These are phyloP conservation scores for Lupinus albus DNA, from an alignment of 306 rosid species.

Conservation along the genomic window DNA sequence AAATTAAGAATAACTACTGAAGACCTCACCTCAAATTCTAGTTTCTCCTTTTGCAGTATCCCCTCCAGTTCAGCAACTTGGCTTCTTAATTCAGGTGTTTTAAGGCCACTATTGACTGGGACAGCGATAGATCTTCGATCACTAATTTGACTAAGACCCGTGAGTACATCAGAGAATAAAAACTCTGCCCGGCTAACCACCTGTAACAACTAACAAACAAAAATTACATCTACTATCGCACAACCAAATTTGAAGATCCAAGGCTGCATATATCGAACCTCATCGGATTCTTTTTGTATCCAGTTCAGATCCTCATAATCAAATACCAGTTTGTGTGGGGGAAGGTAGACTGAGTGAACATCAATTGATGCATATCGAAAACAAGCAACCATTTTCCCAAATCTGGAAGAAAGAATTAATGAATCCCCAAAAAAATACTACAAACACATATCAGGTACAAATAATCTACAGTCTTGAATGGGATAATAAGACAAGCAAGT, in stretches of 20 bases:
- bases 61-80: slow-evolving; percentile 73
- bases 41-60: slow-evolving; percentile 77
- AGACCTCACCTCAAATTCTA: slow-evolving; percentile 78
- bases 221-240: slow-evolving; percentile 31
- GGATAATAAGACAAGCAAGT: slow-evolving; percentile 28
- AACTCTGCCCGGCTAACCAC: slow-evolving; percentile 71
- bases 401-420: slow-evolving; percentile 55
- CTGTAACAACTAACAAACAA: slow-evolving; percentile 57
- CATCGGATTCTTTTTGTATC: slow-evolving; percentile 74
- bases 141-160: slow-evolving; percentile 70
- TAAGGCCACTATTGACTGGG: slow-evolving; percentile 43
- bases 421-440: slow-evolving; percentile 26
- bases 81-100: slow-evolving; percentile 58
- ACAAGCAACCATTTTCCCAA: slow-evolving; percentile 96
- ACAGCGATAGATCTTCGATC: slow-evolving; percentile 55
- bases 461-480: slow-evolving; percentile 12
- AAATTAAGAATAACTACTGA: slow-evolving; percentile 32
- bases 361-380: slow-evolving; percentile 91
- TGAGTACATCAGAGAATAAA: slow-evolving; percentile 79
- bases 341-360: slow-evolving; percentile 86
- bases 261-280: slow-evolving; percentile 59
- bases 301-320: slow-evolving; percentile 70
- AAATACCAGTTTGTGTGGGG: slow-evolving; percentile 72
- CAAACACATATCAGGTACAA: slow-evolving; percentile 13
- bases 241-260: slow-evolving; percentile 31